These are phyloP conservation scores for Pugionium cornutum DNA, from an alignment of 345 rosid genomes.

Conservation along the genomic window DNA sequence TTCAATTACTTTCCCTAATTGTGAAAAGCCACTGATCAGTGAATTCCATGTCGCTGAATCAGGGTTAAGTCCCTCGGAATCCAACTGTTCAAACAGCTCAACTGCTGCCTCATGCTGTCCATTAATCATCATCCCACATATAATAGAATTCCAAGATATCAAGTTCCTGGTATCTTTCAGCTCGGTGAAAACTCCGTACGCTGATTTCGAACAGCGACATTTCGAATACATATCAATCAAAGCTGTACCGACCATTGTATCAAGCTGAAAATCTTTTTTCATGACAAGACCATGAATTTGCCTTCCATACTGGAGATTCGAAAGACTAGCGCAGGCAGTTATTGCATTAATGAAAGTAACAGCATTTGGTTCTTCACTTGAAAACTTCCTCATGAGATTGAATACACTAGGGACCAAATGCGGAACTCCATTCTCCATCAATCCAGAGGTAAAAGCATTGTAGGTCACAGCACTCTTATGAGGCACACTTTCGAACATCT, in stretches of 20 bases:
- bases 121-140: slow-evolving; percentile 64
- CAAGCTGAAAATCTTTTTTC: slow-evolving; percentile 43
- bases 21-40: slow-evolving; percentile 62
- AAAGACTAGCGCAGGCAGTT: slow-evolving; percentile 56
- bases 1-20: slow-evolving; percentile 48
- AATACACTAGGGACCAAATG: slow-evolving; percentile 47
- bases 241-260: slow-evolving; percentile 53
- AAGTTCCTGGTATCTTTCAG: slow-evolving; percentile 48
- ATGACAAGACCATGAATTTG: slow-evolving; percentile 54
- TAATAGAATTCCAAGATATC: slow-evolving; percentile 61
- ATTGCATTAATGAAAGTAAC: slow-evolving; percentile 53
- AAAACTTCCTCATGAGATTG: slow-evolving; percentile 51
- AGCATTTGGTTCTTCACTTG: slow-evolving; percentile 46
- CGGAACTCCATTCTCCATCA: slow-evolving; percentile 52
- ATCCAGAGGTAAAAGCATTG: slow-evolving; percentile 57
- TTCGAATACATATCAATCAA: slow-evolving; percentile 69
- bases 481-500: slow-evolving; percentile 50
- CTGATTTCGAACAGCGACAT: slow-evolving; percentile 54
- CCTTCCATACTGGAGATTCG: slow-evolving; percentile 48
- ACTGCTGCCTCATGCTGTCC: slow-evolving; percentile 50
- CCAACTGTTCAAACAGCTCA: slow-evolving; percentile 51
- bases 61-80: slow-evolving; percentile 51
- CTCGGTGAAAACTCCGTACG: slow-evolving; percentile 47
- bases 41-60: slow-evolving; percentile 77
- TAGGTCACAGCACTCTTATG: slow-evolving; percentile 55